Evolutionary conservation across 2,329 filamentous ascomycete genomes (phyloP), one percentile per base, ranked within the genome.

Genomic region (Xylariaceae sp.): DNA sequence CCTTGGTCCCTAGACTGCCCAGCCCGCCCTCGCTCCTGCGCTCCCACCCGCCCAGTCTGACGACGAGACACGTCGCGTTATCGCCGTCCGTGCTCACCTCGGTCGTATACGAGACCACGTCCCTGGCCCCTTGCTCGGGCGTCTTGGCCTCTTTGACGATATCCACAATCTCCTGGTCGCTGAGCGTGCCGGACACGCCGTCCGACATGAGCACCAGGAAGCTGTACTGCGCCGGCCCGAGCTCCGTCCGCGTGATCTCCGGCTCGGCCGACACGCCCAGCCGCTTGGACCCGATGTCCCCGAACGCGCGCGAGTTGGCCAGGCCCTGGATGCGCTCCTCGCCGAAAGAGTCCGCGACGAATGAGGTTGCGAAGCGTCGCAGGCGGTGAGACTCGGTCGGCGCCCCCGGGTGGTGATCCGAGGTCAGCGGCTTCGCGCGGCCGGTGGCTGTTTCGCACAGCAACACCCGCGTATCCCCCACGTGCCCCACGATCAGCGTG

Each of bases 81-180:
- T 85, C 81, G 8, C 80, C 81, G 55, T 69, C 71, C 12, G 52
- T 69, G 17, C 77, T 81, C 3, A 95, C 85, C 64, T 97, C 92
- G 0, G 86, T 92, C 1, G 90, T 88, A 62, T 92, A 96, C 40
- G 78, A 78, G 18, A 95, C 87, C 6, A 98, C 77, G 45, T 83
- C 79, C 42, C 73, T 74, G 1, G 88, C 81, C 3, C 81, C 92
- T 59, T 94, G 79, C 51, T 95, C 90, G 0, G 92, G 92, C 0
- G 90, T 97, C 56, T 74, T 81, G 4, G 88, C 86, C 64, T 98
- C 92, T 63, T 97, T 97, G 54, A 97, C 74, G 21, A 97, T 81
- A 59, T 98, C 92, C 19, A 96, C 89, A 46, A 97, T 88, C 65
- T 98, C 92, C 65, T 97, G 90, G 57, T 98, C 92, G 39, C 75